Base-by-base conservation (phyloP, 1,284 basidiomycete species). In the Papiliotrema laurentii region DNA sequence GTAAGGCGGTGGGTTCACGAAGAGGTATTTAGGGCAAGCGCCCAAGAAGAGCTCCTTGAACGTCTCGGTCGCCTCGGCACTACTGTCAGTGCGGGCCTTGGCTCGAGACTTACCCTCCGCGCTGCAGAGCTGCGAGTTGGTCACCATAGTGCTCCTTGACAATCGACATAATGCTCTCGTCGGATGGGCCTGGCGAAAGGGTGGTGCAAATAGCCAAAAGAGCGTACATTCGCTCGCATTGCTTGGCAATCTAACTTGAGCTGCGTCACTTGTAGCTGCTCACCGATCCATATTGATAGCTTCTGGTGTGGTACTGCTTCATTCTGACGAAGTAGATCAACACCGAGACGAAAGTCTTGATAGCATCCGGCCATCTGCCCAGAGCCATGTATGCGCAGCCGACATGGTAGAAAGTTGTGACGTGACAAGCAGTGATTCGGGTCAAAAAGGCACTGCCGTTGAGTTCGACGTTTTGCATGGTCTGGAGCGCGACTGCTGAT, bases 311-410 rank as follows among this genome's bases (percentile, higher is more conserved):
- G 75, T 96, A 97, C 70, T 93, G 89, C 59, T 89, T 81, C 83
- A 88, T 93, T 36, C 88, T 81, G 76, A 87, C 83, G 67, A 93
- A 87, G 78, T 92, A 92, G 77, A 94, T 93, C 42, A 97, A 79
- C 62, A 96, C 89, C 28, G 87, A 86, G 40, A 91, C 87, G 68
- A 97, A 94, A 14, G 89, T 85, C 47, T 91, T 86, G 69, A 91
- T 91, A 24, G 93, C 93, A 69, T 98, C 94, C 5, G 93, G 85
- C 75, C 94, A 97, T 56, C 94, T 83, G 45, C 89, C 81, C 30
- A 97, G 82, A 80, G 93, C 90, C 73, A 97, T 83, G 76, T 97
- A 97, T 74, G 91, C 92, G 78, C 96, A 90, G 31, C 90, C 92
- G 56, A 96, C 56, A 31, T 64, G 58, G 53, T 65, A 63, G 53